phyloP scores from a whole-genome alignment of 805 yeast genomes.

The Metschnikowia drakensbergensis region DNA sequence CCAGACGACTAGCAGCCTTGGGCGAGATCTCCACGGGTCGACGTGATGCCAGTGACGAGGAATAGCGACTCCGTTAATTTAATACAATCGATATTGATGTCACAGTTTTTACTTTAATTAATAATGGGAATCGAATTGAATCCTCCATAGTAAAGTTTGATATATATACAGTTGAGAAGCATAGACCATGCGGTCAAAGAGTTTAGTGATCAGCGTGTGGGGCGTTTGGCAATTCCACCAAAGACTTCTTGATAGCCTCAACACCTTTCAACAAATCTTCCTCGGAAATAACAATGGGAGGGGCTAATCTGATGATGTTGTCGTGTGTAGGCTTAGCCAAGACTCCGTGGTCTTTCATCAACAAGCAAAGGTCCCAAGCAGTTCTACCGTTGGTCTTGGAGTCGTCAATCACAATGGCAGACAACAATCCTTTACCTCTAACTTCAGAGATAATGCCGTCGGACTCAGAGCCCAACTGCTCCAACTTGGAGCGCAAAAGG shows the following conservation, averaged over 20 bases:
- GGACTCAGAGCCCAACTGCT: slow-evolving; percentile 48
- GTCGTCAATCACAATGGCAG: slow-evolving; percentile 89
- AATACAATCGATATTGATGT: no score
- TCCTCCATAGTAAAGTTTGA: background rate
- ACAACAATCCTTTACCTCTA: slow-evolving; percentile 81
- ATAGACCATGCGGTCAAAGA: background rate
- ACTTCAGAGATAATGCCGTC: slow-evolving; percentile 56
- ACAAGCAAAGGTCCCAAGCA: slow-evolving; percentile 93
- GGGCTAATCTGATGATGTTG: slow-evolving; percentile 91
- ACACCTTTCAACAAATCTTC: slow-evolving; percentile 83
- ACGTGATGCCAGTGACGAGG: slow-evolving; percentile 49
- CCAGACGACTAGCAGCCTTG: slow-evolving; percentile 57
- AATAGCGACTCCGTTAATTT: slow-evolving; percentile 12
- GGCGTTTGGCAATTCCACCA: slow-evolving; percentile 52
- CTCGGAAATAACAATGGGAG: slow-evolving; percentile 87
- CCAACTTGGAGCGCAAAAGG: slow-evolving; percentile 57
- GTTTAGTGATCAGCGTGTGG: slow-evolving; percentile 42
- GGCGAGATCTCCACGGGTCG: slow-evolving; percentile 42
- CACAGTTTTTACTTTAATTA: no score
- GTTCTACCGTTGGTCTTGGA: slow-evolving; percentile 79
- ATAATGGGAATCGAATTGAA: background rate
- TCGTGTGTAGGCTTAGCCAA: slow-evolving; percentile 97
- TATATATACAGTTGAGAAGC: background rate
- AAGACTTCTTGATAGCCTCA: slow-evolving; percentile 59
- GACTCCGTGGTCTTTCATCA: slow-evolving; percentile 85